phyloP scores from a whole-genome alignment of 768 basidiomycete species.

The Collybiopsis luxurians region DNA sequence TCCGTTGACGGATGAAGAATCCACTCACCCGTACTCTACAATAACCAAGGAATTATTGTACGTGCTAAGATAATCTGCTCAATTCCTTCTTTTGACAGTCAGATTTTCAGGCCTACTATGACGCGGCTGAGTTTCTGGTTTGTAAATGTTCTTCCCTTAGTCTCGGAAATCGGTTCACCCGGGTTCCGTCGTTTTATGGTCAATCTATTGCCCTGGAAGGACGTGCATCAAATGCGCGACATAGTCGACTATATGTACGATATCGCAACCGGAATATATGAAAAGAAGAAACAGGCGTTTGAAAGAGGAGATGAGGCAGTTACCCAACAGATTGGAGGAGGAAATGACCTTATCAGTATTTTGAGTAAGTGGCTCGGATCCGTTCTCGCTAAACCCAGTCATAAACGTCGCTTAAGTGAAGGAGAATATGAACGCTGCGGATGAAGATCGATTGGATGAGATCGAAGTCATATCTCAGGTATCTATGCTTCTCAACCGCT shows the following conservation, averaged over 20 bases:
- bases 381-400: too few species aligned
- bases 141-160: slow-evolving; percentile 18
- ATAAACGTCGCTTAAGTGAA: slow-evolving; percentile 27
- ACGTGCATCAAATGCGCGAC: slow-evolving; percentile 19
- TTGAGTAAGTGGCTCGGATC: slow-evolving; percentile 28
- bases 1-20: background rate
- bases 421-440: slow-evolving; percentile 29
- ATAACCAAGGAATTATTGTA: background rate
- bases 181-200: slow-evolving; percentile 24
- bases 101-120: background rate
- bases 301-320: slow-evolving; percentile 22
- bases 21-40: background rate
- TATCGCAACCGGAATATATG: slow-evolving; percentile 22
- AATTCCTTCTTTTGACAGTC: background rate
- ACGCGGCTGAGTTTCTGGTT: slow-evolving; percentile 4
- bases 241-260: slow-evolving; percentile 27
- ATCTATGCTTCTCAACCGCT: background rate
- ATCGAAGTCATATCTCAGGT: slow-evolving; percentile 35
- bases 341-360: slow-evolving; percentile 36
- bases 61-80: background rate
- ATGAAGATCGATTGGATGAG: slow-evolving; percentile 31
- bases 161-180: slow-evolving; percentile 23
- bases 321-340: slow-evolving; percentile 24
- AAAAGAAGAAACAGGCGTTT: slow-evolving; percentile 25
- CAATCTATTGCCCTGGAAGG: slow-evolving; percentile 17